A percentile compares a stretch with the other conserved stretches of the same genome.
phyloP scores from a whole-genome alignment of 2,329 filamentous ascomycete species.

The Aspergillus udagawae region DNA sequence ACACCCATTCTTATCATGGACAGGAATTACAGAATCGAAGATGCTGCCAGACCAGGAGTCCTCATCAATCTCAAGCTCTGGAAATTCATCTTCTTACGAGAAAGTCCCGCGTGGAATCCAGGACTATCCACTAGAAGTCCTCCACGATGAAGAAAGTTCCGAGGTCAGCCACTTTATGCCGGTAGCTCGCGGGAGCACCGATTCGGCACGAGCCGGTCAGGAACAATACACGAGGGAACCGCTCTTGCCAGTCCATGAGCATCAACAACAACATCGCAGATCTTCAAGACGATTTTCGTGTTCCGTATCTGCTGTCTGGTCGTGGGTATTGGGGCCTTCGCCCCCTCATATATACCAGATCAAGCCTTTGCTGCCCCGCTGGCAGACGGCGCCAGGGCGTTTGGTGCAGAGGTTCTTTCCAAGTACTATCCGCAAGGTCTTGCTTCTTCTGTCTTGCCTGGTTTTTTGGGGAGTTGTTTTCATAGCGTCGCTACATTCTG shows the following conservation, averaged over 20 bases:
- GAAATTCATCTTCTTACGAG: neutral
- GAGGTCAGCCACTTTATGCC: constrained; percentile 9
- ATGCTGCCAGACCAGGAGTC: neutral
- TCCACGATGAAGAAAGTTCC: constrained; percentile 4
- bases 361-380: constrained; percentile 27
- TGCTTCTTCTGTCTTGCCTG: constrained; percentile 23
- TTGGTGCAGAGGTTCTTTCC: constrained; percentile 29
- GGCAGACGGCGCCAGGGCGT: constrained; percentile 32
- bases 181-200: constrained; percentile 14
- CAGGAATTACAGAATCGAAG: neutral
- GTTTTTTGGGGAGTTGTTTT: constrained; percentile 32
- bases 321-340: constrained; percentile 29
- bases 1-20: neutral
- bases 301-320: constrained; percentile 17
- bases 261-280: constrained; percentile 2
- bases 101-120: constrained; percentile 2
- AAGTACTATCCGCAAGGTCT: constrained; percentile 18
- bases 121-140: constrained; percentile 3
- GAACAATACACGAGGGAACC: constrained; percentile 16
- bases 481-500: constrained; percentile 27
- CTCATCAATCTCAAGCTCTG: neutral
- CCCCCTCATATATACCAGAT: constrained; percentile 32
- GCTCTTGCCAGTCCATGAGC: constrained; percentile 15
- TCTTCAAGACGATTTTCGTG: constrained; percentile 18
- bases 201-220: constrained; percentile 12